Base-by-base conservation (phyloP, 139 green algal genomes). In the Axilococcus clingmanii region DNA sequence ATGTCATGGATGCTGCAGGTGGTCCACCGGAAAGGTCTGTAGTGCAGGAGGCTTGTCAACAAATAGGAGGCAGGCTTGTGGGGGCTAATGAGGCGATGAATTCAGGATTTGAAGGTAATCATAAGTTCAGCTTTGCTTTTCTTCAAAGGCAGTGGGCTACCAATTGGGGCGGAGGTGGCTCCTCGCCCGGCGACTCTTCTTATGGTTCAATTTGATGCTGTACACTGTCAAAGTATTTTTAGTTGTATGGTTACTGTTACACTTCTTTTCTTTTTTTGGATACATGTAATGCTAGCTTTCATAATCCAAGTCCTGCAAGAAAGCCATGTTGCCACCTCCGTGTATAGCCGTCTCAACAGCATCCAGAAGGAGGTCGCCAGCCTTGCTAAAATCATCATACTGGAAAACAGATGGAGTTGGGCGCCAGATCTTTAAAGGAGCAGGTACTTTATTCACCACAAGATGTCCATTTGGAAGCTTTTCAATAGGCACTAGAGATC, bases 51-150 rank as follows among this genome's bases (percentile, higher is more conserved):
- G 65, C 61, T 7, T 75, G 67, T 52, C 30, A 42, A 17, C 38
- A 57, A 30, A 55, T 68, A 35, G 69, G 74, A 24, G 74, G 74
- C 2, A 61, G 74, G 33, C 57, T 76, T 37, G 56, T 78, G 17
- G 68, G 76, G 33, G 43, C 19, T 42, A n/a, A 35, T 9, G 49
- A 57, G 29, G 12, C 9, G 41, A n/a, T 15, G 8, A 36, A 14
- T 17, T 16, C 20, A 20, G 28, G 23, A 20, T n/a, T 31, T 9
- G 28, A 32, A n/a, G 15, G 19, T 31, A 42, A 16, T 23, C 27
- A 33, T 44, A 14, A 12, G 20, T 48, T 57, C 23, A 35, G 30
- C 23, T 57, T 57, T 31, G 43, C 35, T 12, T 57, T 57, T 57
- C 30, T 33, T 41, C 22, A 57, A 15, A 15, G 45, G 16, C 7